These are phyloP conservation scores for Exophiala mesophila DNA, from an alignment of 2,329 filamentous ascomycete genomes.

Conservation along the genomic window DNA sequence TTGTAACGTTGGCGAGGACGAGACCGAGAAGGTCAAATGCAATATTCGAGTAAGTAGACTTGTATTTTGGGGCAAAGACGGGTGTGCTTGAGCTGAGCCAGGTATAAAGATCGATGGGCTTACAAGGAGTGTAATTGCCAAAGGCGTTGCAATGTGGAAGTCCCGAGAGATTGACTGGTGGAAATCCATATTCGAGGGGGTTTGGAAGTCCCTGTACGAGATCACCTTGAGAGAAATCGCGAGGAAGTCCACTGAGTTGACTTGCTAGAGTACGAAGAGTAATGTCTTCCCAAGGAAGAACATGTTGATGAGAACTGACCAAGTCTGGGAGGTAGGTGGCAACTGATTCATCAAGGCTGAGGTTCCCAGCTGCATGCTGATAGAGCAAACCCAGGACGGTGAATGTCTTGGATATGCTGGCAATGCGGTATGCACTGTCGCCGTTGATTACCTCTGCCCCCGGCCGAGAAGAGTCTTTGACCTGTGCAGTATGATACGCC, in stretches of 20 bases:
- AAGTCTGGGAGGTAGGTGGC: conserved; percentile 24
- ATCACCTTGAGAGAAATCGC: conserved; percentile 28
- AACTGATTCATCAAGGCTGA: conserved; percentile 28
- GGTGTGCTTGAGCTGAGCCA: conserved; percentile 11
- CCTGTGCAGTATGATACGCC: conserved; percentile 21
- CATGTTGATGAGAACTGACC: background rate
- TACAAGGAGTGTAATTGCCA: conserved; percentile 17
- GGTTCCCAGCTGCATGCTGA: conserved; percentile 27
- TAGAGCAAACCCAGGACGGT: conserved; percentile 29
- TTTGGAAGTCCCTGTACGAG: conserved; percentile 9
- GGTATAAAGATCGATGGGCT: conserved; percentile 13
- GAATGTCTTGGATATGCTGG: conserved; percentile 29
- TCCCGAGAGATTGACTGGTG: conserved; percentile 8
- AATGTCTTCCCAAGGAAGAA: conserved; percentile 28
- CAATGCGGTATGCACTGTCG: conserved; percentile 27
- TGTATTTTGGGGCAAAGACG: conserved; percentile 27
- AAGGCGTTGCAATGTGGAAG: conserved; percentile 19
- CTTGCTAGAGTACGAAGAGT: conserved; percentile 27
- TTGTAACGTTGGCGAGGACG: conserved; percentile 28
- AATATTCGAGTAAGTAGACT: conserved; percentile 29
- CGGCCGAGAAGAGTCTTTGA: conserved; percentile 15
- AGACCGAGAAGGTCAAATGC: conserved; percentile 30
- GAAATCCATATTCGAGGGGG: conserved; percentile 17
- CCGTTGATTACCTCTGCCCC: conserved; percentile 22
- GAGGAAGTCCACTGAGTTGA: conserved; percentile 28